Conservation (phyloP, 805 yeast genomes). For the Wickerhamiella siamensis region DNA sequence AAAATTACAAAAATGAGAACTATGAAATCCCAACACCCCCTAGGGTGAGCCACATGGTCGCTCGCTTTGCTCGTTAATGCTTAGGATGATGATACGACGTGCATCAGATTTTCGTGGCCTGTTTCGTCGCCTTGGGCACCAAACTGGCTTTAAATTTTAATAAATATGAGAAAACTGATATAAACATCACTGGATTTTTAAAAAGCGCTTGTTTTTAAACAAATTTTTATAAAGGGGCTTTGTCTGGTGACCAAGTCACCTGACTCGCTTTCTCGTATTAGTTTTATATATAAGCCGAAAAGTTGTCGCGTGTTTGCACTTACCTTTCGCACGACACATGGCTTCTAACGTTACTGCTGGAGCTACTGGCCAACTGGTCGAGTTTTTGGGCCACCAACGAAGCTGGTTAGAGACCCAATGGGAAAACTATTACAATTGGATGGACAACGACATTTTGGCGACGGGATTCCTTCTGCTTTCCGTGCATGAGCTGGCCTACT, state of each 20-base stretch:
- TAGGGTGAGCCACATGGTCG: too few species aligned
- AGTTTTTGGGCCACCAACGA: slow-evolving; percentile 3
- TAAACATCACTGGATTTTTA: not conserved
- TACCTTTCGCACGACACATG: slow-evolving; percentile 3
- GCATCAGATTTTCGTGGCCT: too few species aligned
- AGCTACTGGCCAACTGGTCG: slow-evolving; percentile 2
- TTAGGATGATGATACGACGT: too few species aligned
- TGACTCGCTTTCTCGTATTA: not conserved
- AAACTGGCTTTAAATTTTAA: too few species aligned
- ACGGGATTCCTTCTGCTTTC: slow-evolving; percentile 76
- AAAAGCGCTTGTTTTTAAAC: not conserved
- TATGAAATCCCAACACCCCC: too few species aligned
- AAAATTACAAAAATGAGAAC: too few species aligned
- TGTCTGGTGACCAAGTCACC: not conserved
- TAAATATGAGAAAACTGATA: too few species aligned
- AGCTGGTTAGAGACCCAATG: slow-evolving; percentile 54
- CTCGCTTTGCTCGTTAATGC: too few species aligned
- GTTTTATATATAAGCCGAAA: not conserved
- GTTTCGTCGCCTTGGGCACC: too few species aligned
- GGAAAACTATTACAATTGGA: slow-evolving; percentile 79
- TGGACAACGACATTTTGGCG: slow-evolving; percentile 79
- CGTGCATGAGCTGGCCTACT: slow-evolving; percentile 79
- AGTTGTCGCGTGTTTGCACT: not conserved
- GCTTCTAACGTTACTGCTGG: slow-evolving; percentile 11
- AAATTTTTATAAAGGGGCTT: not conserved